These are phyloP conservation scores for Paecilomyces sp. DNA, from an alignment of 2,329 filamentous ascomycete genomes.

Conservation along the genomic window DNA sequence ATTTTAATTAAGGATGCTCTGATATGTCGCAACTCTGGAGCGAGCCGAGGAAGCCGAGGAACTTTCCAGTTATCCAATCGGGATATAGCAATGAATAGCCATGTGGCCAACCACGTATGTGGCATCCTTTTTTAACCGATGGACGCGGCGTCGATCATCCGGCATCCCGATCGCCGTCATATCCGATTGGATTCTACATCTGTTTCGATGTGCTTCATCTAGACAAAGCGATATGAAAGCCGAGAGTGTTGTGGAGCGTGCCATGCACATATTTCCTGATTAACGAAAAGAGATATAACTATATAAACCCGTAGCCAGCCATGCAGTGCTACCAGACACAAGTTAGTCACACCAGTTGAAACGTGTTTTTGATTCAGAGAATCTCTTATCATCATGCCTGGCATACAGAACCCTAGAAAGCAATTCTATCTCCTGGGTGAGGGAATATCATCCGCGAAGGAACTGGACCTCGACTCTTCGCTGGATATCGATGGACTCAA, in stretches of 20 bases:
- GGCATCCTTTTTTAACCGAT: background rate
- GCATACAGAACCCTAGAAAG: background rate
- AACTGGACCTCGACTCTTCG: slow-evolving; percentile 11
- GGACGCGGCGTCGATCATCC: background rate
- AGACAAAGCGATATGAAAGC: background rate
- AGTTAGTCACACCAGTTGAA: background rate
- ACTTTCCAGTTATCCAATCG: background rate
- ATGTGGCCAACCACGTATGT: background rate
- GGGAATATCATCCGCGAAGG: background rate
- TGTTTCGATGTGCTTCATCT: background rate
- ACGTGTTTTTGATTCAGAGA: background rate
- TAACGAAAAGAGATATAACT: background rate
- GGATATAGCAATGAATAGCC: background rate
- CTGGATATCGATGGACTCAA: slow-evolving; percentile 12
- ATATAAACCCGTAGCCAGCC: background rate
- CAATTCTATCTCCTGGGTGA: background rate
- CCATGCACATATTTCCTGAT: background rate
- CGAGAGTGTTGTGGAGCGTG: background rate
- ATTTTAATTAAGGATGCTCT: background rate
- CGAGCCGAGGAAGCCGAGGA: background rate
- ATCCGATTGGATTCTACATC: background rate
- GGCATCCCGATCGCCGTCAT: background rate
- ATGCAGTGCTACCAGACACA: background rate
- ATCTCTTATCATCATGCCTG: background rate
- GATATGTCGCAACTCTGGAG: background rate